phyloP scores from a whole-genome alignment of 208 protist genomes.

The Leishmania tropica region DNA sequence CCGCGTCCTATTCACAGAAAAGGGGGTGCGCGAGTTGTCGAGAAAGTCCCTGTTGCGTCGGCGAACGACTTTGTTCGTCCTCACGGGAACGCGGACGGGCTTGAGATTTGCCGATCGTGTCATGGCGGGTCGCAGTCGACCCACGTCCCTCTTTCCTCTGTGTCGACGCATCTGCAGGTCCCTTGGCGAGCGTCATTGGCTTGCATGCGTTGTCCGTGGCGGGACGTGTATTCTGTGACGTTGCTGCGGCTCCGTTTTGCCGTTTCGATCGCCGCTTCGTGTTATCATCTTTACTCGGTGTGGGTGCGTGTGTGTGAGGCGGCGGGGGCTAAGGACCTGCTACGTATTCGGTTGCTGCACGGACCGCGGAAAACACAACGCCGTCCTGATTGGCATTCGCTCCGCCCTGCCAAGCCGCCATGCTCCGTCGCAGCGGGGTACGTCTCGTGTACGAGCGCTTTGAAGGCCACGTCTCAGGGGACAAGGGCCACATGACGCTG shows the following conservation, averaged over 20 bases:
- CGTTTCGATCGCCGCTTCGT: neutral
- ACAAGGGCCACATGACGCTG: constrained; percentile 87
- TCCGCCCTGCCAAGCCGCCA: neutral
- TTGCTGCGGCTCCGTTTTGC: too few relatives aligned
- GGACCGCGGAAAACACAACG: neutral
- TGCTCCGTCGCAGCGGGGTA: constrained; percentile 30
- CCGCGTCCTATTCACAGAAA: neutral
- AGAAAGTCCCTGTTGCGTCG: neutral
- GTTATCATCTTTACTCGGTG: neutral
- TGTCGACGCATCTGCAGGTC: neutral
- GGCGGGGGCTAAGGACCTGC: neutral
- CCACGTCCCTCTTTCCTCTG: neutral
- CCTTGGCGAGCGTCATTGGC: neutral
- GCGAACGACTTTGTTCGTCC: neutral
- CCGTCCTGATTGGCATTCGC: neutral
- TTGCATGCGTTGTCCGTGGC: neutral
- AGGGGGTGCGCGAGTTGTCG: neutral
- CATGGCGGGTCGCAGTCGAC: neutral
- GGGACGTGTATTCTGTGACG: neutral
- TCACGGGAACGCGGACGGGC: neutral
- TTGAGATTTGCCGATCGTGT: neutral
- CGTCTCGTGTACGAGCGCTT: constrained; percentile 39
- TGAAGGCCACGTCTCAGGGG: constrained; percentile 64
- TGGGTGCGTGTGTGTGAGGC: too few relatives aligned
- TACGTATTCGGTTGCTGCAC: neutral